These are phyloP conservation scores for Debaryomyces coudertii DNA, from an alignment of 1,139 yeast species.

Conservation along the genomic window DNA sequence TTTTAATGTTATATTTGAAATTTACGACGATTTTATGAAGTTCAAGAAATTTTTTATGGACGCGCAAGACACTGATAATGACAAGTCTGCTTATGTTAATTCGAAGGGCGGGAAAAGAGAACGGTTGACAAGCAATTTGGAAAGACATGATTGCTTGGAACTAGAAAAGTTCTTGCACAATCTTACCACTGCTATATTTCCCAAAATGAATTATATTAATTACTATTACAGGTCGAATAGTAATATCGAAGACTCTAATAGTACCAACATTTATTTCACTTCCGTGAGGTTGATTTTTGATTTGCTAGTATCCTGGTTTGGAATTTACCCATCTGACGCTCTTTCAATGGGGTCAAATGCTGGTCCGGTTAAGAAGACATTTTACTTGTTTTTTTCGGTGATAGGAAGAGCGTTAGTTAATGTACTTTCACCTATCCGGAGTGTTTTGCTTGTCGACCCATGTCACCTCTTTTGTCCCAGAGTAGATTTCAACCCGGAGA, in stretches of 20 bases:
- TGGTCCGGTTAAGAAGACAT: conserved; percentile 36
- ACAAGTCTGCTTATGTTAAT: neutral
- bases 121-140: neutral
- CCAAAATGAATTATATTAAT: conserved; percentile 32
- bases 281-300: conserved; percentile 36
- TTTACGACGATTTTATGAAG: conserved; percentile 27
- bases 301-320: conserved; percentile 38
- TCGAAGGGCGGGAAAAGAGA: neutral
- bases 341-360: conserved; percentile 32
- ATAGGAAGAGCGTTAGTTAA: conserved; percentile 39
- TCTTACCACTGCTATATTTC: conserved; percentile 31
- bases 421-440: conserved; percentile 38
- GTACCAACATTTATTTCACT: conserved; percentile 23
- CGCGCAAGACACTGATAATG: conserved; percentile 12
- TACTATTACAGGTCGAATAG: conserved; percentile 22
- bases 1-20: conserved; percentile 31
- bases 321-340: conserved; percentile 38
- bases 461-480: conserved; percentile 35
- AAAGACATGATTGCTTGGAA: conserved; percentile 20
- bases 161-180: conserved; percentile 34
- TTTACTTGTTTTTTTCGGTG: conserved; percentile 39
- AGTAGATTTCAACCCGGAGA: conserved; percentile 30
- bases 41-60: conserved; percentile 25
- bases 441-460: conserved; percentile 40
- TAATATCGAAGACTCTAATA: conserved; percentile 17